These are phyloP conservation scores for Clarireedia monteithiana DNA, from an alignment of 2,329 filamentous ascomycete species.

Conservation along the genomic window DNA sequence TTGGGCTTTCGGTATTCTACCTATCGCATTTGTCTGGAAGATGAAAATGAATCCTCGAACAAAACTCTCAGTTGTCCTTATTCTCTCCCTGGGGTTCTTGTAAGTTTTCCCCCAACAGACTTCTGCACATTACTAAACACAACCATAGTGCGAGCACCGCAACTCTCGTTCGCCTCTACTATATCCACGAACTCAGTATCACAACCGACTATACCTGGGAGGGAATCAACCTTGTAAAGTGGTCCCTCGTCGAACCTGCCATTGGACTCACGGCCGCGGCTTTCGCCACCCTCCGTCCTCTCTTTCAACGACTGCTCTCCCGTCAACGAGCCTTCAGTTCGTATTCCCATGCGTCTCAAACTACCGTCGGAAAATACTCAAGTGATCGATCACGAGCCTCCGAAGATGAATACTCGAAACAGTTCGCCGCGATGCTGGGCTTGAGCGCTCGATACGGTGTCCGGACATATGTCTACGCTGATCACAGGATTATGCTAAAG, in stretches of 20 bases:
- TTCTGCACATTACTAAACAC: background rate
- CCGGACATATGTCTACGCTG: slow-evolving; percentile 4
- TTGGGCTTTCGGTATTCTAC: slow-evolving; percentile 26
- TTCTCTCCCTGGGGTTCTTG: slow-evolving; percentile 33
- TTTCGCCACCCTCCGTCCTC: slow-evolving; percentile 34
- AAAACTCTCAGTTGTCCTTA: slow-evolving; percentile 29
- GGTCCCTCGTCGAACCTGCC: slow-evolving; percentile 37
- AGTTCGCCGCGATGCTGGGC: slow-evolving; percentile 4
- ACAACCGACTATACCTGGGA: slow-evolving; percentile 34
- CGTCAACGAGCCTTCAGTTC: slow-evolving; percentile 10
- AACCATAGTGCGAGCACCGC: slow-evolving; percentile 33
- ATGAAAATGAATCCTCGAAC: slow-evolving; percentile 26
- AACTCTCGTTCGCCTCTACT: slow-evolving; percentile 37
- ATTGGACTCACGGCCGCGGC: slow-evolving; percentile 35
- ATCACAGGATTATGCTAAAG: background rate
- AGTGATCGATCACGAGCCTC: background rate
- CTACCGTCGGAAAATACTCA: background rate
- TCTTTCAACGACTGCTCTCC: slow-evolving; percentile 24
- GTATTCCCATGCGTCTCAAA: background rate
- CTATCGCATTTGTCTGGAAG: slow-evolving; percentile 25
- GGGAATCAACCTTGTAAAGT: slow-evolving; percentile 36
- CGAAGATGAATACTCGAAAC: background rate
- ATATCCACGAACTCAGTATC: slow-evolving; percentile 32
- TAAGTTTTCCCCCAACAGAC: slow-evolving; percentile 20
- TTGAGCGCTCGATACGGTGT: background rate